phyloP scores from a whole-genome alignment of 2,329 filamentous ascomycete species.

The Penicillium sp. region DNA sequence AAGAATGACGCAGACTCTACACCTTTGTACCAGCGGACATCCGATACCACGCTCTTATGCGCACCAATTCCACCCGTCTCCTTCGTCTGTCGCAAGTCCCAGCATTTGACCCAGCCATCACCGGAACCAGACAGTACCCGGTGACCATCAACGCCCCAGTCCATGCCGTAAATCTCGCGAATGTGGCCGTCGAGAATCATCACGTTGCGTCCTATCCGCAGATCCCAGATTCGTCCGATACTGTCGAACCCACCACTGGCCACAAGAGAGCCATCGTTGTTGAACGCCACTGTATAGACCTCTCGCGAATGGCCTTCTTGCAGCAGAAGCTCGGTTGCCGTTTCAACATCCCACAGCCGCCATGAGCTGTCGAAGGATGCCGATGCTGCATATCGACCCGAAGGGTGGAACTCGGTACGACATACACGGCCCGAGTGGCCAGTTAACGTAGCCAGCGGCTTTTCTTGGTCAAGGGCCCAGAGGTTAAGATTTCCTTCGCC shows the following conservation, averaged over 20 bases:
- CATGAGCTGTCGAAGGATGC: conserved; percentile 96
- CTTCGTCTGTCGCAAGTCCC: conserved; percentile 89
- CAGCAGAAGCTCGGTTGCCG: conserved; percentile 75
- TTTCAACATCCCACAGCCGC: conserved; percentile 92
- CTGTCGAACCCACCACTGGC: conserved; percentile 93
- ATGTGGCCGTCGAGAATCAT: conserved; percentile 95
- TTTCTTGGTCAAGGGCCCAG: conserved; percentile 86
- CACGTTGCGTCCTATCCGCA: conserved; percentile 86
- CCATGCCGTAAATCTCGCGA: conserved; percentile 86
- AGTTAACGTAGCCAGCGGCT: conserved; percentile 74
- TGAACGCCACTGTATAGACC: conserved; percentile 88
- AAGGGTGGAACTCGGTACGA: conserved; percentile 91
- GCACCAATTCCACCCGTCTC: conserved; percentile 83
- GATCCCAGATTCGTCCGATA: conserved; percentile 92
- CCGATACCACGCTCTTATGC: conserved; percentile 86
- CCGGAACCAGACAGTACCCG: conserved; percentile 89
- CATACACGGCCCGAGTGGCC: conserved; percentile 88
- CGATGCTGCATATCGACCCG: conserved; percentile 82
- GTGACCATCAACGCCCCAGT: conserved; percentile 90
- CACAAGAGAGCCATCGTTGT: conserved; percentile 83
- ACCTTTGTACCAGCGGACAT: conserved; percentile 92
- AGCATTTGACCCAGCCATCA: conserved; percentile 96
- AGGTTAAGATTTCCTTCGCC: conserved; percentile 84
- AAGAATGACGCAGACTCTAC: conserved; percentile 68
- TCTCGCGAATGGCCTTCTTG: conserved; percentile 95